Percentiles rank a stretch among this genome's conserved stretches.
These are phyloP conservation scores for Cryptosporidium canis DNA, from an alignment of 169 alveolate genomes.

Conservation along the genomic window DNA sequence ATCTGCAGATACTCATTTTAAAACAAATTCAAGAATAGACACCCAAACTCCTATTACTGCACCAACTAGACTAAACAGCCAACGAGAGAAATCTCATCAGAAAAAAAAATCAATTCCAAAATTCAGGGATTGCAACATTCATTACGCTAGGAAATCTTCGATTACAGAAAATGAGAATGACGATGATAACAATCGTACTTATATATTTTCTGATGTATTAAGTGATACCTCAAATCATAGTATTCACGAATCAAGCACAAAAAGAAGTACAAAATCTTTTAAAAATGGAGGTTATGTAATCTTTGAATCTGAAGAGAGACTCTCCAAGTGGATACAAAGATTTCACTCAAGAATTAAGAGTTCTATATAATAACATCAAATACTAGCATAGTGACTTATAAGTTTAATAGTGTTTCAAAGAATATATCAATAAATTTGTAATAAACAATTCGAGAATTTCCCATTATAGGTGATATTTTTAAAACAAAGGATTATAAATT, in stretches of 20 bases:
- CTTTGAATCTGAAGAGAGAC: slow-evolving; percentile 45
- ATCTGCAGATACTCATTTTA: background rate
- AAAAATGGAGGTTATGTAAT: background rate
- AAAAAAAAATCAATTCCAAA: background rate
- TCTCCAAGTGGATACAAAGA: slow-evolving; percentile 58
- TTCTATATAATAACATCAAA: background rate
- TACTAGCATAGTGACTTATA: too few species aligned
- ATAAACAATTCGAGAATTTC: too few species aligned
- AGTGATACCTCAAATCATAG: background rate
- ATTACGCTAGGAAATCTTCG: background rate
- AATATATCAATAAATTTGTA: too few species aligned
- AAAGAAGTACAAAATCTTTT: background rate
- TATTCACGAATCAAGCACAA: background rate
- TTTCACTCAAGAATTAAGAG: slow-evolving; percentile 52
- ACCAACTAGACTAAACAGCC: slow-evolving; percentile 16
- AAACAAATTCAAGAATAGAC: background rate
- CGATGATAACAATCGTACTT: background rate
- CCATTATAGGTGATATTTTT: background rate
- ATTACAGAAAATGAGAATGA: background rate
- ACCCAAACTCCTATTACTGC: slow-evolving; percentile 29
- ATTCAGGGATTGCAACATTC: background rate
- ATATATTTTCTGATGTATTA: background rate
- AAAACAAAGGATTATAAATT: background rate
- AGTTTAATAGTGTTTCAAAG: too few species aligned
- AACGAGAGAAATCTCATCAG: background rate